phyloP scores from a whole-genome alignment of 495 filamentous ascomycete species.

The Penicillium riverlandense region DNA sequence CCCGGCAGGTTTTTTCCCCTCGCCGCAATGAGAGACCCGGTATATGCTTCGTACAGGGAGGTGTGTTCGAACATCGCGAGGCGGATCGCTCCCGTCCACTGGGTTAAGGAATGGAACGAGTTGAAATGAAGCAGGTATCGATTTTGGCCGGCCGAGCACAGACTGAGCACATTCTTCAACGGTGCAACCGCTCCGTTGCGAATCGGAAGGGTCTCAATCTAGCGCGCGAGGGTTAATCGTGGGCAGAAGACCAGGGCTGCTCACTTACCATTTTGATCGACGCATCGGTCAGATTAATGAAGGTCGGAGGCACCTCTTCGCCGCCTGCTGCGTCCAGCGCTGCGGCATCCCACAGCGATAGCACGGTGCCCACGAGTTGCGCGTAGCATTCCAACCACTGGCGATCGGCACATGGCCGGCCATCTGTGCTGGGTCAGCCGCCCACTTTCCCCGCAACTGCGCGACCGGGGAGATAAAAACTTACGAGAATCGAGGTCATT shows the following conservation, averaged over 20 bases:
- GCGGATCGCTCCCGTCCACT: constrained; percentile 94
- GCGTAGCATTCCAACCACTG: constrained; percentile 97
- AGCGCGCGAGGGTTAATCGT: neutral
- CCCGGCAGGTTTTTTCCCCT: constrained; percentile 86
- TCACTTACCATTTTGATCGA: constrained; percentile 86
- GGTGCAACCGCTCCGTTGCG: constrained; percentile 64
- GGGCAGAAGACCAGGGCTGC: too few species aligned
- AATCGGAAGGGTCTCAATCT: constrained; percentile 91
- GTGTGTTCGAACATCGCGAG: constrained; percentile 93
- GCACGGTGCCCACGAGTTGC: constrained; percentile 87
- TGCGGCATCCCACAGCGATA: constrained; percentile 93
- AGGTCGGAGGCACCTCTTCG: constrained; percentile 83
- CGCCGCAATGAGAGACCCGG: constrained; percentile 88
- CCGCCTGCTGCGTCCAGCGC: constrained; percentile 85
- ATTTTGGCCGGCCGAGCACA: constrained; percentile 92
- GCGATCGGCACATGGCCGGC: constrained; percentile 75
- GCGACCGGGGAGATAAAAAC: constrained; percentile 18
- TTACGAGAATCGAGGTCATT: constrained; percentile 86
- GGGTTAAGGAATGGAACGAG: constrained; percentile 82
- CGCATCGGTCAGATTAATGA: constrained; percentile 94
- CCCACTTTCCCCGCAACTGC: neutral
- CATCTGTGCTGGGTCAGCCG: constrained; percentile 50
- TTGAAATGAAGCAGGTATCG: constrained; percentile 95
- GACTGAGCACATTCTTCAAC: constrained; percentile 87
- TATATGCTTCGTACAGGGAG: constrained; percentile 92